Percentiles rank a stretch among this genome's conserved stretches.
Conservation (phyloP, 2,329 filamentous ascomycete genomes). For the Exophiala spinifera region DNA sequence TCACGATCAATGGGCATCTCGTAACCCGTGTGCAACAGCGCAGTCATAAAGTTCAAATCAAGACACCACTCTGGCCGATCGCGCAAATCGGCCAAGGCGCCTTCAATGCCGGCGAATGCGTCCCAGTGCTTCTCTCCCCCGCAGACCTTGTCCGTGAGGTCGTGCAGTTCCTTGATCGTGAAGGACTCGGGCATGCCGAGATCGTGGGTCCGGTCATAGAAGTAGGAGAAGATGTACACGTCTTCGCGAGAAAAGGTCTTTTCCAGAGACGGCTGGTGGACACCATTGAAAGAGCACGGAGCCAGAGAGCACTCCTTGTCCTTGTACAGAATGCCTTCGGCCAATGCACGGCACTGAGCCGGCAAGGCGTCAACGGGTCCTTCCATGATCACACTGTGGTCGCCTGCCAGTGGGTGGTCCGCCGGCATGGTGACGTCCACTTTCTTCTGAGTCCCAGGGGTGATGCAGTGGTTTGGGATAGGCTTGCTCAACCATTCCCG, state of each 20-base stretch:
- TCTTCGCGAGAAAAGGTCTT: slow-evolving; percentile 92
- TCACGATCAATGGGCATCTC: slow-evolving; percentile 97
- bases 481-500: slow-evolving; percentile 67
- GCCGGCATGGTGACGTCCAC: slow-evolving; percentile 69
- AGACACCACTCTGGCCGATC: slow-evolving; percentile 88
- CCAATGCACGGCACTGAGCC: slow-evolving; percentile 83
- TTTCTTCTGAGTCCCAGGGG: slow-evolving; percentile 70
- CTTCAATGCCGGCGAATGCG: slow-evolving; percentile 71
- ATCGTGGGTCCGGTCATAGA: slow-evolving; percentile 89
- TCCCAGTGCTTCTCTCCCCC: slow-evolving; percentile 74
- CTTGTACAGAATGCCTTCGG: slow-evolving; percentile 88
- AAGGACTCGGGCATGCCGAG: slow-evolving; percentile 99
- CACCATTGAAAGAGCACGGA: slow-evolving; percentile 97
- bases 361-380: slow-evolving; percentile 73
- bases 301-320: slow-evolving; percentile 74
- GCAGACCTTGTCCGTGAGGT: slow-evolving; percentile 81
- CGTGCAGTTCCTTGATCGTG: slow-evolving; percentile 83
- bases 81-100: slow-evolving; percentile 73
- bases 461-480: slow-evolving; percentile 81
- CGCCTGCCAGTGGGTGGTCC: slow-evolving; percentile 62
- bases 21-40: slow-evolving; percentile 88
- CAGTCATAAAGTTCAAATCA: slow-evolving; percentile 95
- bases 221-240: slow-evolving; percentile 96
- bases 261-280: slow-evolving; percentile 86
- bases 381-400: slow-evolving; percentile 76